A percentile compares a stretch with the other conserved stretches of the same genome.
Evolutionary conservation across 2,329 filamentous ascomycete species (phyloP).

Genomic region (Xylariaceae sp.): DNA sequence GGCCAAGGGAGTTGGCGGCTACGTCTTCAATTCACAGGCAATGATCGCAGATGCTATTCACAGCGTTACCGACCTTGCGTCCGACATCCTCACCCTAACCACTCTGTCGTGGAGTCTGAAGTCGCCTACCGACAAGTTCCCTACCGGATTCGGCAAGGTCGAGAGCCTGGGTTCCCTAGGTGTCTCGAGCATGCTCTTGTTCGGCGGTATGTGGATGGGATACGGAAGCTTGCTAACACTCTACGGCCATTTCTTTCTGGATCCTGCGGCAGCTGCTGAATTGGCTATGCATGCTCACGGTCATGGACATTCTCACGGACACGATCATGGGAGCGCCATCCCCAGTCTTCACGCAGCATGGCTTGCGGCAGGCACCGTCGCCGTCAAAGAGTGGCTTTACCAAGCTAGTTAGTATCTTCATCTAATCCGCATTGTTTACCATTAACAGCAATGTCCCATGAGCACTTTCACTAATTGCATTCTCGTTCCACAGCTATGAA

Average conservation of each 20-base stretch:
- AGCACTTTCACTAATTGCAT: conserved; percentile 25
- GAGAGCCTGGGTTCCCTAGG: conserved; percentile 91
- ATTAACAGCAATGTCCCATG: neutral
- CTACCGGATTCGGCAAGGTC: conserved; percentile 93
- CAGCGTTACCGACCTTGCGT: conserved; percentile 89
- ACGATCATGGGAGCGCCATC: conserved; percentile 56
- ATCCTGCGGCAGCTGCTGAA: conserved; percentile 50
- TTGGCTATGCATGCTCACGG: conserved; percentile 49
- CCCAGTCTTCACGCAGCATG: conserved; percentile 93
- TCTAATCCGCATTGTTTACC: neutral
- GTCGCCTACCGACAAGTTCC: conserved; percentile 76
- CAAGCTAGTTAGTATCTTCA: conserved; percentile 71
- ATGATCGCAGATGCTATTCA: conserved; percentile 94
- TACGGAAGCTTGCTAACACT: conserved; percentile 66
- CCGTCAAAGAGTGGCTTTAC: conserved; percentile 96
- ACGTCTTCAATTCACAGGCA: conserved; percentile 89
- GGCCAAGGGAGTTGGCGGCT: conserved; percentile 86
- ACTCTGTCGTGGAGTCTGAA: conserved; percentile 92
- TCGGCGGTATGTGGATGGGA: conserved; percentile 89
- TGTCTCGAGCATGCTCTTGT: conserved; percentile 84
- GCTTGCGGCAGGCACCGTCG: conserved; percentile 83
- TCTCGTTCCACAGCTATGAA: conserved; percentile 67
- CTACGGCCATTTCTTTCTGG: conserved; percentile 67
- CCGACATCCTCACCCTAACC: conserved; percentile 86
- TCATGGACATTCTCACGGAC: conserved; percentile 60